Conservation (phyloP, 805 yeast genomes). For the Hanseniaspora hatyaiensis region DNA sequence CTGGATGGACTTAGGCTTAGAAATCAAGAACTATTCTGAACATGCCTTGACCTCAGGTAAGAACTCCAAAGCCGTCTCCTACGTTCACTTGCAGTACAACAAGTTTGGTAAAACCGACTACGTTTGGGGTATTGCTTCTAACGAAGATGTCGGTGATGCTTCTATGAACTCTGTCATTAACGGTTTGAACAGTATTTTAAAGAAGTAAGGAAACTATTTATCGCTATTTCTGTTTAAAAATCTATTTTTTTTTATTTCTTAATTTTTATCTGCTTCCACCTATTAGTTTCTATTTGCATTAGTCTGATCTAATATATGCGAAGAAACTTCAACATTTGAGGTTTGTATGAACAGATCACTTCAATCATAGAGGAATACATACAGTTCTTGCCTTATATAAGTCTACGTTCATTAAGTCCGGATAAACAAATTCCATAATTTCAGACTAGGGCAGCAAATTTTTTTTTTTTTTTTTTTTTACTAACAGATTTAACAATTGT, state of each 20-base stretch:
- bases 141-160: constrained; percentile 81
- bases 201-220: constrained; percentile 9
- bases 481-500: no score
- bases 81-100: constrained; percentile 46
- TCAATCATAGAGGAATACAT: no score
- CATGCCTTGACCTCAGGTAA: constrained; percentile 66
- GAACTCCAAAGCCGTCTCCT: constrained; percentile 62
- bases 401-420: no score
- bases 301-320: no score
- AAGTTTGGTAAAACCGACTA: constrained; percentile 34
- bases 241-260: neutral
- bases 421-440: no score
- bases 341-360: no score
- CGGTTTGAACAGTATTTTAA: constrained; percentile 39
- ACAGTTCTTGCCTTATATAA: no score
- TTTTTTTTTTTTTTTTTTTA: no score
- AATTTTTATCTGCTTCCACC: neutral
- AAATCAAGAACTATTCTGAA: constrained; percentile 57
- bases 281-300: neutral
- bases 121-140: constrained; percentile 86
- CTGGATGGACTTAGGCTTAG: constrained; percentile 42
- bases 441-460: no score
- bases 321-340: no score
- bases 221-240: neutral
- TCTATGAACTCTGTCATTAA: constrained; percentile 60